phyloP scores from a whole-genome alignment of 768 basidiomycete species.

The Leccinum variicolor region DNA sequence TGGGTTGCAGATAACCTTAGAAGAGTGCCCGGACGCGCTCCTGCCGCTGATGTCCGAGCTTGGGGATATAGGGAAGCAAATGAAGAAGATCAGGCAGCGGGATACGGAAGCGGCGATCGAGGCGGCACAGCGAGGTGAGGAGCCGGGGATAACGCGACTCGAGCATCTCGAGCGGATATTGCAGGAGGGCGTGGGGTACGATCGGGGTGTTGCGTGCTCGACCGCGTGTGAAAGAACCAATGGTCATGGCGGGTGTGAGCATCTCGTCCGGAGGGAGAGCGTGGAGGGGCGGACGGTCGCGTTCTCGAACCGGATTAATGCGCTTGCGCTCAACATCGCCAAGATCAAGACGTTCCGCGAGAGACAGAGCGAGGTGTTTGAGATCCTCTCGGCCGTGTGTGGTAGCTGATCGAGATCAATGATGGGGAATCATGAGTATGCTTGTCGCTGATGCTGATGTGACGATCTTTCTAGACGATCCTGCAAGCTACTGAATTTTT shows the following conservation, averaged over 20 bases:
- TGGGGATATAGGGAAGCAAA: constrained; percentile 48
- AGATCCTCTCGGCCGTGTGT: constrained; percentile 38
- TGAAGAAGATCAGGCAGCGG: constrained; percentile 45
- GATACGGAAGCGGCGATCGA: constrained; percentile 55
- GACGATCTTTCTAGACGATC: neutral
- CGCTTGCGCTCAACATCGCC: constrained; percentile 68
- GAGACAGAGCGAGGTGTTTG: constrained; percentile 67
- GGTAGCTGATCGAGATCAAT: constrained; percentile 12
- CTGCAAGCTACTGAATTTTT: neutral
- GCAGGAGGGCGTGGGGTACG: constrained; percentile 53
- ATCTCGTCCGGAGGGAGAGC: constrained; percentile 41
- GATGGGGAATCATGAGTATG: neutral
- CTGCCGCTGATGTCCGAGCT: constrained; percentile 72
- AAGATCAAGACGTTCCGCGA: constrained; percentile 68
- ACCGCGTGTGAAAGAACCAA: neutral
- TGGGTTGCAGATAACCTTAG: constrained; percentile 52
- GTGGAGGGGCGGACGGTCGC: constrained; percentile 62
- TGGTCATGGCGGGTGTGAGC: constrained; percentile 9
- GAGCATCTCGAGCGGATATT: constrained; percentile 59
- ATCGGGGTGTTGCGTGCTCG: constrained; percentile 4
- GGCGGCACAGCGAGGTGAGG: constrained; percentile 30
- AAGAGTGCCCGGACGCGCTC: constrained; percentile 59
- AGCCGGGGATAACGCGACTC: constrained; percentile 42
- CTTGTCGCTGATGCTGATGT: neutral
- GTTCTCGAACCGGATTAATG: constrained; percentile 77